Evolutionary conservation across 1,284 basidiomycete genomes (phyloP).

Genomic region (Trichosporon sp.): DNA sequence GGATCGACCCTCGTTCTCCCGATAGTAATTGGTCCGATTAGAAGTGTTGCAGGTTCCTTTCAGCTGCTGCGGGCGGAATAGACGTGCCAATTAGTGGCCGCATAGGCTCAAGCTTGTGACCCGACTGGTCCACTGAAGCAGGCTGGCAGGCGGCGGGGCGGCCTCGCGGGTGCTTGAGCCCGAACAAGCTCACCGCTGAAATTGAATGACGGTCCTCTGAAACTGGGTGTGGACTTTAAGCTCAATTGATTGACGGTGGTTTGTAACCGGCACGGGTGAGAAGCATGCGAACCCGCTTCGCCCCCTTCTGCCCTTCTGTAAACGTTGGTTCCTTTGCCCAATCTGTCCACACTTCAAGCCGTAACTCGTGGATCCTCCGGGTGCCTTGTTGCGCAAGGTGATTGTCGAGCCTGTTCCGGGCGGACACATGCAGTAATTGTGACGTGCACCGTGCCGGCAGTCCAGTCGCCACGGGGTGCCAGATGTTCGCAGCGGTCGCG

Average conservation of each 20-base stretch:
- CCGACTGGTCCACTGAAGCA: not conserved
- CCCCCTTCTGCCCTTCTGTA: not conserved
- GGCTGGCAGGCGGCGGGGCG: not conserved
- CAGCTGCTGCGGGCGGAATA: not conserved
- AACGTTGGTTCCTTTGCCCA: not conserved
- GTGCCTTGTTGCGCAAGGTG: not conserved
- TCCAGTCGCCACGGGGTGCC: not conserved
- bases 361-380: not conserved
- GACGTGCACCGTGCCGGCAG: not conserved
- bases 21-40: not conserved
- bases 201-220: not conserved
- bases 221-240: not conserved
- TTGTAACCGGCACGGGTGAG: not conserved
- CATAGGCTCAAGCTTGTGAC: not conserved
- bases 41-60: not conserved
- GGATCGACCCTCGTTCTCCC: constrained; percentile 1
- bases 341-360: not conserved
- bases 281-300: not conserved
- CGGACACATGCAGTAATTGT: not conserved
- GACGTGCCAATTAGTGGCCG: not conserved
- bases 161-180: not conserved
- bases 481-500: not conserved
- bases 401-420: not conserved
- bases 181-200: not conserved
- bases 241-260: not conserved